phyloP scores from a whole-genome alignment of 805 yeast genomes.

The Cyberlindnera lachancei region DNA sequence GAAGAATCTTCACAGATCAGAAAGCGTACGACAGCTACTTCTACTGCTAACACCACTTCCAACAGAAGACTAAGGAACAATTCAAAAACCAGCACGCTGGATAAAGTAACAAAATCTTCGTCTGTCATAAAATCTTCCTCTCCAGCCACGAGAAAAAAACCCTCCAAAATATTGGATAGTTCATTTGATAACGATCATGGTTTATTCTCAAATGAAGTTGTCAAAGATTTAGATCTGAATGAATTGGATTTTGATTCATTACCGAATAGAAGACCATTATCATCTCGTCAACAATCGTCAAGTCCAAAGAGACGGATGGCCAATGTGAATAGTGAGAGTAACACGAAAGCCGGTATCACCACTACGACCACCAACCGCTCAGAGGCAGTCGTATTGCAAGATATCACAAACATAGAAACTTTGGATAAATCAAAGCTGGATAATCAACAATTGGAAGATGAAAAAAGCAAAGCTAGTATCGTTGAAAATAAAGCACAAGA shows the following conservation, averaged over 20 bases:
- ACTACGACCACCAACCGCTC: too few species aligned
- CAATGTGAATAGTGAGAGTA: too few species aligned
- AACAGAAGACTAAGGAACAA: neutral
- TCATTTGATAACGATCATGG: constrained; percentile 16
- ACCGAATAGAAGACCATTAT: neutral
- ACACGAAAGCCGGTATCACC: too few species aligned
- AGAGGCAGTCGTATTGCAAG: constrained; percentile 5
- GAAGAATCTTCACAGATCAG: constrained; percentile 7
- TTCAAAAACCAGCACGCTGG: neutral
- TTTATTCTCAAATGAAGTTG: constrained; percentile 13
- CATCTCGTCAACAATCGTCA: too few species aligned
- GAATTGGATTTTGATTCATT: constrained; percentile 4
- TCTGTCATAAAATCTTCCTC: constrained; percentile 2
- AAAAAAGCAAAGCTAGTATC: neutral
- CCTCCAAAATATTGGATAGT: constrained; percentile 18
- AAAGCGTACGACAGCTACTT: too few species aligned
- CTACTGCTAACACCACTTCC: constrained; percentile 4
- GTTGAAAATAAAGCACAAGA: neutral
- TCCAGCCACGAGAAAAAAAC: constrained; percentile 9
- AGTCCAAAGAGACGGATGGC: neutral
- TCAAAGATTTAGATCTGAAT: neutral
- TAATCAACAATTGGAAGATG: constrained; percentile 1
- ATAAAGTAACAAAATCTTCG: constrained; percentile 5
- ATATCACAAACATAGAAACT: constrained; percentile 10
- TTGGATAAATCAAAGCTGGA: too few species aligned